Percentiles rank a stretch among this genome's conserved stretches.
phyloP scores from a whole-genome alignment of 2,329 filamentous ascomycete species.

The Diaporthe citriasiana region DNA sequence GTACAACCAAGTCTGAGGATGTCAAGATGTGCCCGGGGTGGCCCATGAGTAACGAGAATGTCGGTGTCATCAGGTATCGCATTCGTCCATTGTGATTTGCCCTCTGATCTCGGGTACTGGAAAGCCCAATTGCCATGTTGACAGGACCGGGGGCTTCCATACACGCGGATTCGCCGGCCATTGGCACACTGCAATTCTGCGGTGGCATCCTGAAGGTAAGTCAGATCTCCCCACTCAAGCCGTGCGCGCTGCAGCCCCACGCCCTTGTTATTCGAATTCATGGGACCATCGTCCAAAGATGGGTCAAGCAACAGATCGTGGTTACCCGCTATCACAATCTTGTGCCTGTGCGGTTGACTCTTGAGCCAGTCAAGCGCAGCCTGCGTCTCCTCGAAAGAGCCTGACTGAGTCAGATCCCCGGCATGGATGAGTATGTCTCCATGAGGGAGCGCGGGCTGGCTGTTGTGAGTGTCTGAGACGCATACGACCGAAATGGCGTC shows the following conservation, averaged over 20 bases:
- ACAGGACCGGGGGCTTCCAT: slow-evolving; percentile 34
- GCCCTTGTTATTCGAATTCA: neutral
- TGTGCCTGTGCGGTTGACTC: neutral
- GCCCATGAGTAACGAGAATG: slow-evolving; percentile 57
- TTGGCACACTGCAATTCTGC: neutral
- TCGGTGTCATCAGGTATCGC: slow-evolving; percentile 47
- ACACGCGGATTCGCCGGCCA: neutral
- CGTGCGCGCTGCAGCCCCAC: neutral
- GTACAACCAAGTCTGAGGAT: slow-evolving; percentile 50
- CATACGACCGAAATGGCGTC: neutral
- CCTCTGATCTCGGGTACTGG: slow-evolving; percentile 46
- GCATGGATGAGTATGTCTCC: slow-evolving; percentile 2
- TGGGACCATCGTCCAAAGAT: neutral
- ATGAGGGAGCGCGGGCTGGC: neutral
- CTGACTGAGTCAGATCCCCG: neutral
- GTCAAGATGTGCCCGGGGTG: slow-evolving; percentile 55
- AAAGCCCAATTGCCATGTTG: slow-evolving; percentile 49
- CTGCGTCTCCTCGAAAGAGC: neutral
- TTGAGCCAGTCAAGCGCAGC: slow-evolving; percentile 5
- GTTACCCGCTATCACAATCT: slow-evolving; percentile 4
- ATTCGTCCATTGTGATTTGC: slow-evolving; percentile 41
- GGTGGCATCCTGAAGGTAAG: neutral
- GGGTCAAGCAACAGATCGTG: neutral
- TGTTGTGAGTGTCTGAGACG: neutral
- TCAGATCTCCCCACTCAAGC: neutral